Evolutionary conservation across 1,139 yeast species (phyloP).

Genomic region (Debaryomyces sp.): DNA sequence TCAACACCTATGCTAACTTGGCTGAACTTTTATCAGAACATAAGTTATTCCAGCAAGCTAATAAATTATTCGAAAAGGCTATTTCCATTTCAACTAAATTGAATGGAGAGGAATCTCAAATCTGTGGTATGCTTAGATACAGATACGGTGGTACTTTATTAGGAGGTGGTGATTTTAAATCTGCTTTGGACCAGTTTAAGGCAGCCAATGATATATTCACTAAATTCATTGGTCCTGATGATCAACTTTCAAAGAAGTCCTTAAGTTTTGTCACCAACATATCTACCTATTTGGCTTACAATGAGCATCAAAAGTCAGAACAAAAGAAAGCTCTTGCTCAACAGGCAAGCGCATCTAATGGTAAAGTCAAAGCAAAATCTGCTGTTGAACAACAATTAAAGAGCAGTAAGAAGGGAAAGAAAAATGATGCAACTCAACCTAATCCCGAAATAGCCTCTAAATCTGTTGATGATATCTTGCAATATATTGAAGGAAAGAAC

Average conservation of each 20-base stretch:
- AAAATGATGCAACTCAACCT: constrained; percentile 35
- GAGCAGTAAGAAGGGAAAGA: constrained; percentile 21
- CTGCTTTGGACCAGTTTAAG: constrained; percentile 56
- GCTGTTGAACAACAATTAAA: constrained; percentile 14
- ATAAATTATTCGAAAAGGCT: constrained; percentile 50
- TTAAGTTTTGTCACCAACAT: constrained; percentile 62
- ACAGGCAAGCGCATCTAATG: constrained; percentile 17
- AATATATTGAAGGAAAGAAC: constrained; percentile 60
- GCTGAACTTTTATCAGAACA: constrained; percentile 62
- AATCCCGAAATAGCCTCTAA: constrained; percentile 60
- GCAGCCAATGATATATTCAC: constrained; percentile 57
- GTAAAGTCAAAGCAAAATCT: constrained; percentile 12
- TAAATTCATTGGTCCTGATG: constrained; percentile 62
- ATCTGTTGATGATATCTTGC: constrained; percentile 69
- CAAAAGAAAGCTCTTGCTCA: constrained; percentile 26
- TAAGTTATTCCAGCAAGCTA: constrained; percentile 40
- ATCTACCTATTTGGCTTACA: constrained; percentile 40
- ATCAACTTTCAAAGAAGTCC: constrained; percentile 63
- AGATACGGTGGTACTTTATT: constrained; percentile 70
- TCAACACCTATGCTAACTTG: constrained; percentile 67
- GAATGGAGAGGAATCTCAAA: constrained; percentile 61
- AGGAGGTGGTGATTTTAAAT: constrained; percentile 52
- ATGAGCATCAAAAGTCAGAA: constrained; percentile 34
- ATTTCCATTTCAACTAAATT: constrained; percentile 46
- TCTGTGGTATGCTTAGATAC: constrained; percentile 61